Evolutionary conservation across 352 stramenopile genomes (phyloP), one percentile per base, ranked within the genome.

Genomic region (Aphanomyces astaci): DNA sequence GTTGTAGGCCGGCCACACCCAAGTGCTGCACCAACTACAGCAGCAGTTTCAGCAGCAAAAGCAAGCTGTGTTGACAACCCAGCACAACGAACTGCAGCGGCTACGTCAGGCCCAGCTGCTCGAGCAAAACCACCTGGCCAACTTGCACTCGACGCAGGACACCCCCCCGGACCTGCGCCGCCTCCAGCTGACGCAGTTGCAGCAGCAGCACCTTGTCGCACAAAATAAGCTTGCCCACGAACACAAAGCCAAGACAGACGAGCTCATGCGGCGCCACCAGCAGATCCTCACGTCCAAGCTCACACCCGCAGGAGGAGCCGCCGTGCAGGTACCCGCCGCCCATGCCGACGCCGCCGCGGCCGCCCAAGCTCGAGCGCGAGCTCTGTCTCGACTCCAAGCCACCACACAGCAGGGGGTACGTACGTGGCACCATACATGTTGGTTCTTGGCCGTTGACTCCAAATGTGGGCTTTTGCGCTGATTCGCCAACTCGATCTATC

Each of bases 21-120:
- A 25, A 40, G 72, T 11, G 55, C 73, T 13, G 22, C 84, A 62
- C 33, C 69, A 72, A 31, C 80, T 82, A 24, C 80, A 88, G 43
- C 82, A 90, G 32, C 82, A 90, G 51, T 80, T 84, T 10, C 85
- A 94, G 69, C 85, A 94, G 64, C 85, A 94, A 52, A 80, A 90
- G 31, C 83, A 89, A n/a, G 79, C 88, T 51, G 48, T 92, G 30
- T 54, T 91, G 30, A 78, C 87, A 28, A 82, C 78, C 13, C 83
- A 91, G 31, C 87, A 92, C 67, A 82, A 90, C 62, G 86, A 94
- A 66, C 86, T 81, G 27, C 78, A 89, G 73, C 81, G 87, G 55
- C 72, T 94, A 39, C 82, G 83, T 5, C 82, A 89, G 51, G 79
- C 90, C 48, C 86, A 94, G 27, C 65, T 90, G 52, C 77, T 83